Evolutionary conservation across 768 basidiomycete species (phyloP).

Genomic region (Suillus sp.): DNA sequence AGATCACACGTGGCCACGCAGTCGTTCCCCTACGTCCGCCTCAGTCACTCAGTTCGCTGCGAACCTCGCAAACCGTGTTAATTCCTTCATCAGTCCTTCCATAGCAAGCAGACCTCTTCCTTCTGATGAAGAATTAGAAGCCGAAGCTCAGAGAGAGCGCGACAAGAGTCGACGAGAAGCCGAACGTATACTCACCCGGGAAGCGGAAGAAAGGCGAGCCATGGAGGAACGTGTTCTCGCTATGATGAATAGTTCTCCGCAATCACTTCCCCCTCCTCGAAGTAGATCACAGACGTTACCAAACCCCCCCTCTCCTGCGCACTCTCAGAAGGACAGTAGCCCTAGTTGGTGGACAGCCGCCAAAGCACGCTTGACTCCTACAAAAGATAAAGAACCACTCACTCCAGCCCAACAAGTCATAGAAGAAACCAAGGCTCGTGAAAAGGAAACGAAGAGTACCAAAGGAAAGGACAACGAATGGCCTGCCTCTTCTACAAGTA

Average conservation of each 20-base stretch:
- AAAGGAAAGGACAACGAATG: slow-evolving; percentile 55
- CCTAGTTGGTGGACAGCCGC: slow-evolving; percentile 73
- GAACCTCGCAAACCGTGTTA: slow-evolving; percentile 75
- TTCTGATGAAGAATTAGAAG: slow-evolving; percentile 79
- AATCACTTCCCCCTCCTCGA: slow-evolving; percentile 57
- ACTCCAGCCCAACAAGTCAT: slow-evolving; percentile 87
- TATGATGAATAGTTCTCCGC: slow-evolving; percentile 57
- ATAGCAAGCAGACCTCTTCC: slow-evolving; percentile 48
- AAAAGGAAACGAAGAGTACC: slow-evolving; percentile 50
- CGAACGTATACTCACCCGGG: slow-evolving; percentile 70
- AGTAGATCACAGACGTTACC: slow-evolving; percentile 56
- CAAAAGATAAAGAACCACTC: slow-evolving; percentile 71
- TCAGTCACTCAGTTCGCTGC: slow-evolving; percentile 76
- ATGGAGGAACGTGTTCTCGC: slow-evolving; percentile 76
- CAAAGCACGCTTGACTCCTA: slow-evolving; percentile 76
- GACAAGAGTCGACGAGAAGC: slow-evolving; percentile 77
- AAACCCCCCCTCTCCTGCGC: slow-evolving; percentile 62
- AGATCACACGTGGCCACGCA: slow-evolving; percentile 33
- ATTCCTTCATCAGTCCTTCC: slow-evolving; percentile 60
- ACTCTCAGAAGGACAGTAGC: slow-evolving; percentile 61
- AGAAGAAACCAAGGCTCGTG: slow-evolving; percentile 67
- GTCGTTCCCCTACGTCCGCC: slow-evolving; percentile 59
- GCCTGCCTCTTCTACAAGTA: slow-evolving; percentile 55
- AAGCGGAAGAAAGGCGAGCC: slow-evolving; percentile 66
- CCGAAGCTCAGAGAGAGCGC: slow-evolving; percentile 76